Percentiles rank a stretch among this genome's conserved stretches.
Conservation (phyloP, 371 early-diverging fungal genomes). For the Circinella minor region DNA sequence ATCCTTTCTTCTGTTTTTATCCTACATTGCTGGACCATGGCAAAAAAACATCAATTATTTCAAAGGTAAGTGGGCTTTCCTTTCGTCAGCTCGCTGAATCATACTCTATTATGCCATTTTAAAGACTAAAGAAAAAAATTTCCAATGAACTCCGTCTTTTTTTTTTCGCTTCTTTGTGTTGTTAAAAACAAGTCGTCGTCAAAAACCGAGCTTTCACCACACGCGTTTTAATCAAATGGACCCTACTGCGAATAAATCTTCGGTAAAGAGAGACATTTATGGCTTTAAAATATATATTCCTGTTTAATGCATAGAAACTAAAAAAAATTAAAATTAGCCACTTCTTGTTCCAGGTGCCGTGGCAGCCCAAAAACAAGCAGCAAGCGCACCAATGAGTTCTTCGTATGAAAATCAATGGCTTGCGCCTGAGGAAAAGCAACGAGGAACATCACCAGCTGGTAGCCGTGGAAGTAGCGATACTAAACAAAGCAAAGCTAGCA, state of each 20-base stretch:
- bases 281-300: too few species aligned
- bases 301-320: not conserved
- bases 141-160: not conserved
- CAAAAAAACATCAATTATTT: not conserved
- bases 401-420: conserved; percentile 32
- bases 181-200: conserved; percentile 9
- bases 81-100: not conserved
- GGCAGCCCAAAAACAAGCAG: conserved; percentile 3
- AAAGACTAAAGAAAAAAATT: not conserved
- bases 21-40: not conserved
- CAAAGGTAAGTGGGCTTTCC: not conserved
- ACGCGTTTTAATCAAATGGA: conserved; percentile 6
- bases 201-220: not conserved
- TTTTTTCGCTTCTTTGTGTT: not conserved
- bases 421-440: conserved; percentile 19
- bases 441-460: conserved; percentile 10
- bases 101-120: too few species aligned
- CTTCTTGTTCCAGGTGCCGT: conserved; percentile 17
- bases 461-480: not conserved
- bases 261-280: not conserved
- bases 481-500: conserved; percentile 8
- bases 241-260: conserved; percentile 14
- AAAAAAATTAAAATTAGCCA: conserved; percentile 12
- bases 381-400: conserved; percentile 24
- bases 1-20: not conserved